These are phyloP conservation scores for Mucor piriformis DNA, from an alignment of 371 early-diverging fungal genomes.

Conservation along the genomic window DNA sequence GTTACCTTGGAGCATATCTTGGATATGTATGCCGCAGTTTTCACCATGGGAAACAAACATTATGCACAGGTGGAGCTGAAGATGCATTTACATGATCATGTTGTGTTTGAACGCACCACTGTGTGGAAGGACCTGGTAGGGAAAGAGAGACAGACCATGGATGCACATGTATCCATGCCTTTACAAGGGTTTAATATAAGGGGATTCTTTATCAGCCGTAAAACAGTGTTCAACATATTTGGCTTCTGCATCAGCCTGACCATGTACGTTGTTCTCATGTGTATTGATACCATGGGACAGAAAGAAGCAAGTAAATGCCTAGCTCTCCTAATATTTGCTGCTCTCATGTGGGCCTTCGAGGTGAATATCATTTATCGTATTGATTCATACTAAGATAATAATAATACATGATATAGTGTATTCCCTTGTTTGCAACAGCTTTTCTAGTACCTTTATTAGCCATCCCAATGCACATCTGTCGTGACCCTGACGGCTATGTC, in stretches of 20 bases:
- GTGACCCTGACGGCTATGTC: constrained; percentile 44
- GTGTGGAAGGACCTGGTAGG: constrained; percentile 83
- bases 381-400: constrained; percentile 49
- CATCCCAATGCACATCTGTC: constrained; percentile 68
- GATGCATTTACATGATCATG: constrained; percentile 65
- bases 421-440: constrained; percentile 83
- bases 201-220: constrained; percentile 31
- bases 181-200: constrained; percentile 38
- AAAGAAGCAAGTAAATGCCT: constrained; percentile 60
- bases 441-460: constrained; percentile 75
- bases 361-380: too few relatives aligned
- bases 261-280: constrained; percentile 58
- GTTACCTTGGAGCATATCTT: constrained; percentile 51
- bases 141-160: constrained; percentile 59
- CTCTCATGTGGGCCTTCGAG: constrained; percentile 72
- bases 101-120: constrained; percentile 78
- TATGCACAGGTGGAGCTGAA: constrained; percentile 63
- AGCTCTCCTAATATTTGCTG: constrained; percentile 63
- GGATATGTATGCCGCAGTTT: constrained; percentile 57
- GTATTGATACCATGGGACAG: constrained; percentile 56
- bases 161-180: constrained; percentile 47
- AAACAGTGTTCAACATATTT: constrained; percentile 25
- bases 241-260: constrained; percentile 48
- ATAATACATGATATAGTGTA: constrained; percentile 42
- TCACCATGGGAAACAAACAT: constrained; percentile 41